Conservation (phyloP, 1,284 basidiomycete species). For the Sphaerobolus stellatus region DNA sequence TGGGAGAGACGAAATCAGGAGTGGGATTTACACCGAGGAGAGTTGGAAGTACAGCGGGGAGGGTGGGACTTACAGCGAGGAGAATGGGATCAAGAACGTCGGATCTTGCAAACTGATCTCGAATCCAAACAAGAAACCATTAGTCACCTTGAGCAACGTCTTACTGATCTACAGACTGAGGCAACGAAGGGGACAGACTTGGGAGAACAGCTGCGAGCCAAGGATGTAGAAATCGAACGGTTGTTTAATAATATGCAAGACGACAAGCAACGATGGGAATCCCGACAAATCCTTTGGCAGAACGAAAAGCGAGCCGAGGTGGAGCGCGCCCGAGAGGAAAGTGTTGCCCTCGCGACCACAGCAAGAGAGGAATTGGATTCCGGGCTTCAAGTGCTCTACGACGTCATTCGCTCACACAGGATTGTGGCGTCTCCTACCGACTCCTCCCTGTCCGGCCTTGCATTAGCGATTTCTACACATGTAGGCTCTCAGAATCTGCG, state of each 20-base stretch:
- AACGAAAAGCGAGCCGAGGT: conserved; percentile 36
- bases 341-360: conserved; percentile 22
- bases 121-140: too few species aligned
- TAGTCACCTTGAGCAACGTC: too few species aligned
- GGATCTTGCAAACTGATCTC: conserved; percentile 10
- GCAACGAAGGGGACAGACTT: too few species aligned
- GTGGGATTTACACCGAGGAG: not conserved
- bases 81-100: conserved; percentile 16
- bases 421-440: conserved; percentile 54
- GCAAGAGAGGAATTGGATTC: conserved; percentile 50
- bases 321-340: conserved; percentile 31
- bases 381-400: conserved; percentile 44
- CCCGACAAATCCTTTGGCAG: conserved; percentile 19
- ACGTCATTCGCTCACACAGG: conserved; percentile 51
- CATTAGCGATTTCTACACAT: conserved; percentile 54
- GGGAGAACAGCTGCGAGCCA: conserved; percentile 43
- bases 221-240: conserved; percentile 32
- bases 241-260: conserved; percentile 12
- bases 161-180: too few species aligned
- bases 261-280: conserved; percentile 17
- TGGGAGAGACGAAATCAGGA: too few species aligned
- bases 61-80: conserved; percentile 18
- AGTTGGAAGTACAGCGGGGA: too few species aligned
- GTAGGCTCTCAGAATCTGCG: conserved; percentile 51
- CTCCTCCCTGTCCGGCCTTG: conserved; percentile 48